phyloP scores from a whole-genome alignment of 768 basidiomycete species.

The Hygrocybe punicea region DNA sequence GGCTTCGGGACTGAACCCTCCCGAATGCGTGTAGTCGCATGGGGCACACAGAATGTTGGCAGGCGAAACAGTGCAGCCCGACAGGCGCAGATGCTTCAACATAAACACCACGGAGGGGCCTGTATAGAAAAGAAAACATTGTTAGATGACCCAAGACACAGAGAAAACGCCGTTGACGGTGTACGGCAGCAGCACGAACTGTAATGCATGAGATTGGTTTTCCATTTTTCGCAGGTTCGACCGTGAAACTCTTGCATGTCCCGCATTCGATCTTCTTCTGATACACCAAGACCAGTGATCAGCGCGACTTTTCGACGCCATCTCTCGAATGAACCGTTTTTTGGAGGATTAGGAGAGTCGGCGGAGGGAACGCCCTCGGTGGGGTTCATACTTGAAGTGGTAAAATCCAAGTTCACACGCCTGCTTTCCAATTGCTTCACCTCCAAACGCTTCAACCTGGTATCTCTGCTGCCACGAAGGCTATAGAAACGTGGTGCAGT shows the following conservation, averaged over 20 bases:
- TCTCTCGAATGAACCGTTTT: conserved; percentile 43
- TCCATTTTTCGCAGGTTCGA: conserved; percentile 63
- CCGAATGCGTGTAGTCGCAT: conserved; percentile 68
- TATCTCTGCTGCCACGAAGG: too few species aligned
- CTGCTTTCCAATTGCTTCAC: too few species aligned
- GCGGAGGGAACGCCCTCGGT: conserved; percentile 15
- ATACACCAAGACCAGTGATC: conserved; percentile 47
- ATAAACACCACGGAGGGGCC: conserved; percentile 89
- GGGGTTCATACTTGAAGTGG: conserved; percentile 14
- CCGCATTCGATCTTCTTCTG: conserved; percentile 44
- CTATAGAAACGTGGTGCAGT: too few species aligned
- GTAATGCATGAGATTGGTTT: conserved; percentile 60
- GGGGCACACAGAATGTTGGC: conserved; percentile 80
- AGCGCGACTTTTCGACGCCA: conserved; percentile 48
- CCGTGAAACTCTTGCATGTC: conserved; percentile 38
- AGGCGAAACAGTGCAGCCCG: conserved; percentile 66
- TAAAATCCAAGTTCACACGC: conserved; percentile 1
- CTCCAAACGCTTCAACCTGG: too few species aligned
- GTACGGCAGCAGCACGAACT: conserved; percentile 45
- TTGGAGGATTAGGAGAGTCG: conserved; percentile 17
- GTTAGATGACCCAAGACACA: conserved; percentile 7
- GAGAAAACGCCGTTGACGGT: neutral
- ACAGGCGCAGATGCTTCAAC: conserved; percentile 80
- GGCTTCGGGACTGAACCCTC: conserved; percentile 76
- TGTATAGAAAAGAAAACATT: conserved; percentile 29